These are phyloP conservation scores for Leccinum ponderosum DNA, from an alignment of 1,284 basidiomycete genomes.

Conservation along the genomic window DNA sequence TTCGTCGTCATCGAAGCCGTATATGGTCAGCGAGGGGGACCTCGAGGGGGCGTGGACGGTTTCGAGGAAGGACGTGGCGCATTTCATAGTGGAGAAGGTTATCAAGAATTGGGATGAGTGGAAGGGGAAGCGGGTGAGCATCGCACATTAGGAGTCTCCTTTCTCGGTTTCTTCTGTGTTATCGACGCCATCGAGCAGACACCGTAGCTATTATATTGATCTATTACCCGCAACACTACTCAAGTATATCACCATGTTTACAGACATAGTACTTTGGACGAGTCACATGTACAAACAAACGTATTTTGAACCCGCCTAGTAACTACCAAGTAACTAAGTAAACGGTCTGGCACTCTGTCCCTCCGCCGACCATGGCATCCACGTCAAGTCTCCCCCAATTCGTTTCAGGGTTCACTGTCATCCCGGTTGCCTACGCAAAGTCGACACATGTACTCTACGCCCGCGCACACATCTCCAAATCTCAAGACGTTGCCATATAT, in stretches of 20 bases:
- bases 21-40: constrained; percentile 41
- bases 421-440: constrained; percentile 56
- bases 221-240: too few relatives aligned
- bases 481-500: constrained; percentile 37
- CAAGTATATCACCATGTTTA: too few relatives aligned
- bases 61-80: constrained; percentile 61
- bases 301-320: neutral
- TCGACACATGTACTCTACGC: constrained; percentile 66
- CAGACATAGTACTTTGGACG: too few relatives aligned
- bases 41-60: constrained; percentile 48
- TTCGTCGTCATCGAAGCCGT: constrained; percentile 18
- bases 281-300: too few relatives aligned
- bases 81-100: constrained; percentile 58
- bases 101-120: constrained; percentile 52
- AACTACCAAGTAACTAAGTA: too few relatives aligned
- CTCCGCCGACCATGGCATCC: neutral
- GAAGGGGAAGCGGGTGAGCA: constrained; percentile 45
- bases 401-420: constrained; percentile 53
- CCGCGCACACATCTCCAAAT: constrained; percentile 53
- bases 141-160: constrained; percentile 37
- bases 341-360: neutral
- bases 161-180: neutral
- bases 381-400: constrained; percentile 20
- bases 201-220: neutral
- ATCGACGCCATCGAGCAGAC: neutral